A percentile compares a stretch with the other conserved stretches of the same genome.
phyloP scores from a whole-genome alignment of 2,329 filamentous ascomycete species.

The Zasmidium angulare region DNA sequence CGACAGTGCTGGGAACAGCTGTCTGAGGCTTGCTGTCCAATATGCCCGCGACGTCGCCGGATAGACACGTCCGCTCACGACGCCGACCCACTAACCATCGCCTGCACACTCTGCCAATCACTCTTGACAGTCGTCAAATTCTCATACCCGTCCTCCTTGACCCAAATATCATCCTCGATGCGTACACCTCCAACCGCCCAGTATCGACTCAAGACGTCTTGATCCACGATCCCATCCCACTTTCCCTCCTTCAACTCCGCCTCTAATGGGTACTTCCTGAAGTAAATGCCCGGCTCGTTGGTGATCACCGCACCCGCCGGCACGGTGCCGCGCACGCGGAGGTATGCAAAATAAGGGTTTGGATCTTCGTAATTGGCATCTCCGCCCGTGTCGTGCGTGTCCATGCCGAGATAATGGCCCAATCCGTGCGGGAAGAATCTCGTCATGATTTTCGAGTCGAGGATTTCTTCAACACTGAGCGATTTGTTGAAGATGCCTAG shows the following conservation, averaged over 20 bases:
- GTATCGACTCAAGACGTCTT: constrained; percentile 63
- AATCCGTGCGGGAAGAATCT: constrained; percentile 54
- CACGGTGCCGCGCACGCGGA: constrained; percentile 63
- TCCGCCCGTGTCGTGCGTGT: constrained; percentile 52
- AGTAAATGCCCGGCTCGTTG: constrained; percentile 88
- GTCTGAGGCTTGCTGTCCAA: too few relatives aligned
- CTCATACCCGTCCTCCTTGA: constrained; percentile 76
- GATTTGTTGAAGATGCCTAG: constrained; percentile 65
- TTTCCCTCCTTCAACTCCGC: constrained; percentile 63
- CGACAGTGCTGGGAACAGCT: too few relatives aligned
- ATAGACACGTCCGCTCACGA: neutral
- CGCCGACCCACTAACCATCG: constrained; percentile 13
- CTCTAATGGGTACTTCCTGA: constrained; percentile 71
- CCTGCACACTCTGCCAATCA: constrained; percentile 45
- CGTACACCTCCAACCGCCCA: constrained; percentile 83
- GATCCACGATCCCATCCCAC: constrained; percentile 66
- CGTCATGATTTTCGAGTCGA: constrained; percentile 46
- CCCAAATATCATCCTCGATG: constrained; percentile 84
- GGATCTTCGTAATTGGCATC: constrained; percentile 60
- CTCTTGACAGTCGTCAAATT: constrained; percentile 78
- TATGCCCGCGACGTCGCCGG: too few relatives aligned
- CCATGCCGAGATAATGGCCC: constrained; percentile 54
- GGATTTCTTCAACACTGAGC: constrained; percentile 42
- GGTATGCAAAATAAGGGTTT: constrained; percentile 82
- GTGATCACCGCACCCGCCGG: constrained; percentile 74